phyloP scores from a whole-genome alignment of 208 protist genomes.

The Phytomonas francai region DNA sequence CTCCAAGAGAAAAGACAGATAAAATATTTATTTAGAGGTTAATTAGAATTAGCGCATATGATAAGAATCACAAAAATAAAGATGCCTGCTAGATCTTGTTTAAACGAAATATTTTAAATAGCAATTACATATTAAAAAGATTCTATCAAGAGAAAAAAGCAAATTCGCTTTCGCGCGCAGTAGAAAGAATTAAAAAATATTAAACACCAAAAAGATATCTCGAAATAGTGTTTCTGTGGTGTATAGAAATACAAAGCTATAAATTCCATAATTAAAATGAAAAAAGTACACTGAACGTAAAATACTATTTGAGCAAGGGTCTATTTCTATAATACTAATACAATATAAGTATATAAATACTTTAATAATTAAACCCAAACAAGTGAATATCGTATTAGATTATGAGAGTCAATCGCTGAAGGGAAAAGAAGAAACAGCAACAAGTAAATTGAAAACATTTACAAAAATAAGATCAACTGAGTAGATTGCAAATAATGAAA shows the following conservation, averaged over 20 bases:
- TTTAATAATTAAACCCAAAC: background rate
- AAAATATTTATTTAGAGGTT: background rate
- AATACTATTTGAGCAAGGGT: background rate
- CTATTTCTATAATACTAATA: background rate
- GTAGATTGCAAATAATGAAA: background rate
- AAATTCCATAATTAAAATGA: background rate
- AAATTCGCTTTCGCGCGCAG: background rate
- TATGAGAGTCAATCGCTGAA: background rate
- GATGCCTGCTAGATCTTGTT: background rate
- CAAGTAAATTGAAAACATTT: background rate
- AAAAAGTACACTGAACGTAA: background rate
- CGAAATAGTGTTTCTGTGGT: background rate
- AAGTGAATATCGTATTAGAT: background rate
- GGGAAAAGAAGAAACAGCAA: background rate
- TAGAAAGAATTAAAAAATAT: background rate
- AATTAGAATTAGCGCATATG: background rate
- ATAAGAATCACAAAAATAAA: background rate
- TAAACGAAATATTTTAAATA: background rate
- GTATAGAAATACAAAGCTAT: background rate
- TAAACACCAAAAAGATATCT: background rate
- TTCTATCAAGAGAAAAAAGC: conserved; percentile 13
- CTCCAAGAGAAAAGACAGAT: background rate
- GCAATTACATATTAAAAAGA: background rate
- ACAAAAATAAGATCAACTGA: background rate
- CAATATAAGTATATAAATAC: background rate